Evolutionary conservation across 768 basidiomycete species (phyloP).

Genomic region (Paxillus ammoniavirescens): DNA sequence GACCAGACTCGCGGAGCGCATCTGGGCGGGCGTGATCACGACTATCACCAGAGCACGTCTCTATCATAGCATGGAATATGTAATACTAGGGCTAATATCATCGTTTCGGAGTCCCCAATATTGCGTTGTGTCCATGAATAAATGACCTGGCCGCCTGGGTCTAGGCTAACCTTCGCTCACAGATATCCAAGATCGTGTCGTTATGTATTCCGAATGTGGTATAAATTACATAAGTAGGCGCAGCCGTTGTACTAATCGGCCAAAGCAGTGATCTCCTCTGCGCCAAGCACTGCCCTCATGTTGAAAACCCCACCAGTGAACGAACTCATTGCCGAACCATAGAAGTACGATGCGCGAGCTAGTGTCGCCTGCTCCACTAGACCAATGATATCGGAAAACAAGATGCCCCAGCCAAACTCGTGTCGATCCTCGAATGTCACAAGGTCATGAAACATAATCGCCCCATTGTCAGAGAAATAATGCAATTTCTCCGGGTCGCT

Average conservation of each 20-base stretch:
- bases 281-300: conserved; percentile 35
- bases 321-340: conserved; percentile 38
- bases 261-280: conserved; percentile 29
- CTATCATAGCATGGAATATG: background rate
- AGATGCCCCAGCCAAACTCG: conserved; percentile 38
- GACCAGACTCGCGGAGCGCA: conserved; percentile 27
- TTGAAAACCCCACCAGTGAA: conserved; percentile 40
- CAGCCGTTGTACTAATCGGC: conserved; percentile 27
- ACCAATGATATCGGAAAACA: conserved; percentile 40
- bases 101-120: background rate
- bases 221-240: too few species aligned
- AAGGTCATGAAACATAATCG: conserved; percentile 37
- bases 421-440: conserved; percentile 39
- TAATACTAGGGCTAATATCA: background rate
- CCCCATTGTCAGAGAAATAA: conserved; percentile 33
- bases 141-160: background rate
- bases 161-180: background rate
- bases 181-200: background rate
- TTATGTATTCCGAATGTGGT: conserved; percentile 2
- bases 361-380: conserved; percentile 41
- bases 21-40: conserved; percentile 17
- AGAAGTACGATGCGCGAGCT: conserved; percentile 36
- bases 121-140: too few species aligned
- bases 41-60: background rate
- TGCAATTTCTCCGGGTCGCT: conserved; percentile 28